Percentiles rank a stretch among this genome's conserved stretches.
These are phyloP conservation scores for Leucogyrophana mollusca DNA, from an alignment of 768 basidiomycete species.

Conservation along the genomic window DNA sequence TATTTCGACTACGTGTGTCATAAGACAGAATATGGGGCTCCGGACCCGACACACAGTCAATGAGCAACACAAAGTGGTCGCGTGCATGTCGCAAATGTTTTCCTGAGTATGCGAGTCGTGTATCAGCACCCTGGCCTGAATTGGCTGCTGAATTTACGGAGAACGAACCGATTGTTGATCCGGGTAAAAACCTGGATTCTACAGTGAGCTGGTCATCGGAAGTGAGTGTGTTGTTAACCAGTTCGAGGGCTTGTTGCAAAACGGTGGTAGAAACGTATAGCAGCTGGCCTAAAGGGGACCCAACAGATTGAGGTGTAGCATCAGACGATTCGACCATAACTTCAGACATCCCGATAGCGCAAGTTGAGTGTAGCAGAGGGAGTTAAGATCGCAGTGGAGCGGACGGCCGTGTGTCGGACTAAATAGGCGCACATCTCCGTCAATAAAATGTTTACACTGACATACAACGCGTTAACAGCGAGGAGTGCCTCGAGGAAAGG, in stretches of 20 bases:
- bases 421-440: slow-evolving; percentile 15
- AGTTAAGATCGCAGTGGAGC: background rate
- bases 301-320: slow-evolving; percentile 14
- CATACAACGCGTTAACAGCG: slow-evolving; percentile 12
- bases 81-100: slow-evolving; percentile 86
- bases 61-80: slow-evolving; percentile 75
- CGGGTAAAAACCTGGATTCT: slow-evolving; percentile 75
- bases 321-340: slow-evolving; percentile 20
- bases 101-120: slow-evolving; percentile 40
- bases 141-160: slow-evolving; percentile 1
- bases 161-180: slow-evolving; percentile 76
- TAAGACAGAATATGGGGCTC: slow-evolving; percentile 64
- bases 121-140: slow-evolving; percentile 1
- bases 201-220: slow-evolving; percentile 68
- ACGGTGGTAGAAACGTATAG: slow-evolving; percentile 67
- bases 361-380: too few relatives aligned
- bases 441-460: background rate
- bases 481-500: slow-evolving; percentile 23
- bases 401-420: background rate
- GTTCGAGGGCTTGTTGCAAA: slow-evolving; percentile 69
- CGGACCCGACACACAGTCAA: slow-evolving; percentile 49
- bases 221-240: slow-evolving; percentile 63
- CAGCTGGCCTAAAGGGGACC: slow-evolving; percentile 48
- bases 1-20: slow-evolving; percentile 73
- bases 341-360: slow-evolving; percentile 7